Base-by-base conservation (phyloP, 768 basidiomycete species). In the Mrakia blollopis region DNA sequence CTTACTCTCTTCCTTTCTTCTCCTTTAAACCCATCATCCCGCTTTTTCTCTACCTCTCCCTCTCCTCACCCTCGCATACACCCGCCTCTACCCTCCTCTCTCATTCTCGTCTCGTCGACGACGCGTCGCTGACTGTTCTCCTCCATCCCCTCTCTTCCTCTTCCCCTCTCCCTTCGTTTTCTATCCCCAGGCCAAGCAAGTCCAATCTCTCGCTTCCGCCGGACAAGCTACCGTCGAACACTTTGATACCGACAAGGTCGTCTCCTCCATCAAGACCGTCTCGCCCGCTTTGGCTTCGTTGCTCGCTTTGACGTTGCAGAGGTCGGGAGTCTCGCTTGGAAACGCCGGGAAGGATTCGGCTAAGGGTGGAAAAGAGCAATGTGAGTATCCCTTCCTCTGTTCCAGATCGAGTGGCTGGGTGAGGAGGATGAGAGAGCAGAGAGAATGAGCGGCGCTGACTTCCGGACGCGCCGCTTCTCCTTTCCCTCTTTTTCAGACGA, bases 161-260 rank as follows among this genome's bases (percentile, higher is more conserved):
- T 32, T 41, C 44, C 13, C 41, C 35, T 39, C 37, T 69, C 47
- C 2, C 68, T 41, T 16, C 23, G 9, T 16, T 52, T 16, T 11
- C 50, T 16, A 25, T 57, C 11, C 57, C 9, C 57, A 57, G 57
- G 62, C 73, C 72, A 39, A 62, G 57, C 52, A 76, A 28, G 75
- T 28, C 25, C 41, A 73, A 52, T 44, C 62, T 13, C 47, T 50
- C 62, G 70, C 37, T 23, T 71, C 71, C 23, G 44, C 44, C 23
- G 72, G 70, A 11, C 61, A 61, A 52, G 44, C 61, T 9, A 65
- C 72, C 7, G 28, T 50, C 44, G 57, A 77, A 28, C 30, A 63
- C 63, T 72, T 72, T 47, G 63, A 77, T 60, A 57, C 76, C 21
- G 76, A 77, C 63, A 77, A 73, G 65, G 76, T 72, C 57, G 63